Percentiles rank a stretch among this genome's conserved stretches.
Evolutionary conservation across 2,329 filamentous ascomycete genomes (phyloP).

Genomic region (Chaetothyriales sp.): DNA sequence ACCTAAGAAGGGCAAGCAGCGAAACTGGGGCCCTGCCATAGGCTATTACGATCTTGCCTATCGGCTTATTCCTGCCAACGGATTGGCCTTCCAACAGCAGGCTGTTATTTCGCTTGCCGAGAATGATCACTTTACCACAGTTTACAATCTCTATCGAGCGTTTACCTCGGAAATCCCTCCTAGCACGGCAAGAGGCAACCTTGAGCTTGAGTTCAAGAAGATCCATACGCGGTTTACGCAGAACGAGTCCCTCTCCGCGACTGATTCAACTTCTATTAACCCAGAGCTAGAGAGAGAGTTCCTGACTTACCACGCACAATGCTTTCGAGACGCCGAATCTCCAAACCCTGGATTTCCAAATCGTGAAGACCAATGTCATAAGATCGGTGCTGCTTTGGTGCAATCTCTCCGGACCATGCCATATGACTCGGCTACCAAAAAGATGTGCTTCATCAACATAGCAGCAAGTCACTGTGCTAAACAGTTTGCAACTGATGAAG

Average conservation of each 20-base stretch:
- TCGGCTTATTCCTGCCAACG: constrained; percentile 61
- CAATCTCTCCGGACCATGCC: constrained; percentile 56
- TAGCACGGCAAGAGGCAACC: constrained; percentile 56
- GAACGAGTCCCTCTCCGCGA: constrained; percentile 28
- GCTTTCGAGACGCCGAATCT: background rate
- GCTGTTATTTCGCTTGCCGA: constrained; percentile 68
- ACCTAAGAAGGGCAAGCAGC: constrained; percentile 45
- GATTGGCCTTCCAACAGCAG: constrained; percentile 76
- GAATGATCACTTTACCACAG: constrained; percentile 63
- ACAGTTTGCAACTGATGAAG: background rate
- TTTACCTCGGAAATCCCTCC: constrained; percentile 60
- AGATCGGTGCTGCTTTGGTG: constrained; percentile 64
- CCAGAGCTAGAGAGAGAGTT: constrained; percentile 22
- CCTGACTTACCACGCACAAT: constrained; percentile 5
- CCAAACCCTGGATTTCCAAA: constrained; percentile 46
- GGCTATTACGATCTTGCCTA: constrained; percentile 74
- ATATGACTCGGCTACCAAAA: constrained; percentile 52
- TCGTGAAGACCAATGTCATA: constrained; percentile 68
- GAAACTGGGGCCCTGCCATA: constrained; percentile 64
- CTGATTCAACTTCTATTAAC: constrained; percentile 26
- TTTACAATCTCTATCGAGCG: constrained; percentile 81
- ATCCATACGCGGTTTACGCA: constrained; percentile 42
- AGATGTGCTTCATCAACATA: constrained; percentile 74
- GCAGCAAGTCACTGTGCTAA: constrained; percentile 62
- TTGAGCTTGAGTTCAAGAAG: constrained; percentile 65